Conservation (phyloP, 1,284 basidiomycete species). For the Cystobasidium pallidum region DNA sequence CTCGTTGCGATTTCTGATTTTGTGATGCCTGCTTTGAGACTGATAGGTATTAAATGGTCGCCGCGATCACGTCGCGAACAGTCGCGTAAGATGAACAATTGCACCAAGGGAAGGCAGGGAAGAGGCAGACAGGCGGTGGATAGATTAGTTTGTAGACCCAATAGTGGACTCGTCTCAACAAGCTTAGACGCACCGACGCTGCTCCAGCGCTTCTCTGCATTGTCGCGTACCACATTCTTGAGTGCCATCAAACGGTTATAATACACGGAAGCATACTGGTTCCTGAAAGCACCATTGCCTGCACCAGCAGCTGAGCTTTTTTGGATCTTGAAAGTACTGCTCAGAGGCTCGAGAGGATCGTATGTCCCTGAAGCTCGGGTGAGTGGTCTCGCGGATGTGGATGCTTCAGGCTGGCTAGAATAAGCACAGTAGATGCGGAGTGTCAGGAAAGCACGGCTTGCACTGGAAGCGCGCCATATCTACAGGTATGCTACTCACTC, state of each 20-base stretch:
- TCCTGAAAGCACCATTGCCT: constrained; percentile 60
- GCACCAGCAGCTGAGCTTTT: constrained; percentile 14
- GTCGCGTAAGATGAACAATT: not conserved
- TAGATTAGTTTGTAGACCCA: too few species aligned
- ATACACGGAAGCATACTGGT: constrained; percentile 93
- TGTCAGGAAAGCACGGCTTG: too few species aligned
- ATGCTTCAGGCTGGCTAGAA: constrained; percentile 30
- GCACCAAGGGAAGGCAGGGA: not conserved
- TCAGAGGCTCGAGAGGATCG: constrained; percentile 35
- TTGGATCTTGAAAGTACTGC: constrained; percentile 34
- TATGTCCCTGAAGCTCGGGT: constrained; percentile 16
- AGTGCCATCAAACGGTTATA: constrained; percentile 74
- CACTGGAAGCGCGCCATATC: too few species aligned
- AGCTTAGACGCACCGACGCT: constrained; percentile 61
- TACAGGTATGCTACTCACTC: constrained; percentile 22
- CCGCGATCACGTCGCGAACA: not conserved
- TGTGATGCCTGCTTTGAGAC: constrained; percentile 5
- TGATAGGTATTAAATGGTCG: not conserved
- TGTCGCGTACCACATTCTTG: constrained; percentile 66
- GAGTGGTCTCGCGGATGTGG: constrained; percentile 24
- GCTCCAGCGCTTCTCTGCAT: constrained; percentile 70
- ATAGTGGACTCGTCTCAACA: too few species aligned
- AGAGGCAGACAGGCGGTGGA: not conserved
- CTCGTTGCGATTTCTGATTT: constrained; percentile 72
- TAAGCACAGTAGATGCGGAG: not conserved